Evolutionary conservation across 129 eudicot species (phyloP), one percentile per base, ranked within the genome.

Genomic region (Cynara cardunculus): DNA sequence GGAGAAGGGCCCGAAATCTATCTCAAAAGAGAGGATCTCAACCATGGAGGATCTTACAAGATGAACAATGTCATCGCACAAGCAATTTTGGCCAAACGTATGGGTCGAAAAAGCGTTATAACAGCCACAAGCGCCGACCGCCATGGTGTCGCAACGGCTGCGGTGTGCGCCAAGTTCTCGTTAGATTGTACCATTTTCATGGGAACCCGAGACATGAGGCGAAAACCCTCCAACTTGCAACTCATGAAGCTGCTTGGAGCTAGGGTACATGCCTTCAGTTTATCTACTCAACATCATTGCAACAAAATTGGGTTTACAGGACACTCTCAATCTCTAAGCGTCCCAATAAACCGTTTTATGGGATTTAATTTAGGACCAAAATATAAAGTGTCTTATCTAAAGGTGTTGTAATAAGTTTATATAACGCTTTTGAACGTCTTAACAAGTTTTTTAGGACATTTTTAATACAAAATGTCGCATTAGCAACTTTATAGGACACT

Each of bases 1-100:
- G 92, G 90, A 49, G 72, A 82, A 74, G 92, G 96, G 35, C 96
- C 96, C 1, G 89, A 90, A 32, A 90, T 90, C 75, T 90, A 90
- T 85, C 80, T 90, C 5, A 90, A 90, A 86, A 90, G 96, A 83
- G 96, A 90, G 78, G 96, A 90, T 66, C 90, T 90, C 70, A 71
- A 74, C 81, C 92, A 90, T 35, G 85, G 96, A 39, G 96, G 96
- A 72, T 85, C 92, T 11, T 89, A 90, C 81, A 90, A 90, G 85
- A 88, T 90, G 86, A 88, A 88, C 86, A 90, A 86, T 4, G 90
- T 87, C 25, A 77, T 88, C n/a, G 90, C 92, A 56, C 95, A 88
- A 75, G 92, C 81, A 25, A 81, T 90, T 87, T 80, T 90, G 69
- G 92, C 96, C 53, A 84, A 87, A 61, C 85, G 86, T n/a, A 84